Percentiles rank a stretch among this genome's conserved stretches.
These are phyloP conservation scores for Chenopodium suecicum DNA, from an alignment of 148 eudicot species.

Conservation along the genomic window DNA sequence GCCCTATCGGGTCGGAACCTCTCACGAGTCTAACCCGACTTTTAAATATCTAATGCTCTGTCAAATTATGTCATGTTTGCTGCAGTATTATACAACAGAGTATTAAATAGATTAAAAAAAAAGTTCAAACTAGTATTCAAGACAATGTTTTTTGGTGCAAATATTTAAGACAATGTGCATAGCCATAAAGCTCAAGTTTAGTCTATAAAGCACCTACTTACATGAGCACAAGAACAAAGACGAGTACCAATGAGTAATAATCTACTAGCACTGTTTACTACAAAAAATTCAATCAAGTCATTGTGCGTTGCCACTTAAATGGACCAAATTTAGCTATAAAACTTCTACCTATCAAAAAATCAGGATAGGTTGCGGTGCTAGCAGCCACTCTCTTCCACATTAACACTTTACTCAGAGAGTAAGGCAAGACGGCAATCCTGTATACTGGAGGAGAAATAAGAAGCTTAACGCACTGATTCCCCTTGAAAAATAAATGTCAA, in stretches of 20 bases:
- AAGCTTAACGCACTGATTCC: neutral
- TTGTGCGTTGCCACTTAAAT: neutral
- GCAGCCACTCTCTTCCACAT: neutral
- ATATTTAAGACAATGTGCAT: too few species aligned
- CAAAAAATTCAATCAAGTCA: neutral
- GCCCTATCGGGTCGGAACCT: too few species aligned
- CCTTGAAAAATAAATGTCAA: constrained; percentile 12
- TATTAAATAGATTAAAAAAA: too few species aligned
- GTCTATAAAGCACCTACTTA: too few species aligned
- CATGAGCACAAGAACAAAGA: neutral
- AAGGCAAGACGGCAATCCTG: neutral
- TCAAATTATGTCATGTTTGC: too few species aligned
- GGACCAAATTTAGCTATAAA: neutral
- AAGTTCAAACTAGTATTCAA: too few species aligned
- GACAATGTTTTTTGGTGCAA: too few species aligned
- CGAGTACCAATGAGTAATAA: neutral
- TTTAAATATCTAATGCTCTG: too few species aligned
- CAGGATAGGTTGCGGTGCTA: neutral
- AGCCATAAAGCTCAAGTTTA: too few species aligned
- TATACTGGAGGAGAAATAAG: neutral
- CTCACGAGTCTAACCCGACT: too few species aligned
- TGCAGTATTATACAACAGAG: too few species aligned
- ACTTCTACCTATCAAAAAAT: neutral
- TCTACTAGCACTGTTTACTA: neutral
- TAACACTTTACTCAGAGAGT: neutral